These are phyloP conservation scores for Entonaema liquescens DNA, from an alignment of 495 filamentous ascomycete genomes.

Conservation along the genomic window DNA sequence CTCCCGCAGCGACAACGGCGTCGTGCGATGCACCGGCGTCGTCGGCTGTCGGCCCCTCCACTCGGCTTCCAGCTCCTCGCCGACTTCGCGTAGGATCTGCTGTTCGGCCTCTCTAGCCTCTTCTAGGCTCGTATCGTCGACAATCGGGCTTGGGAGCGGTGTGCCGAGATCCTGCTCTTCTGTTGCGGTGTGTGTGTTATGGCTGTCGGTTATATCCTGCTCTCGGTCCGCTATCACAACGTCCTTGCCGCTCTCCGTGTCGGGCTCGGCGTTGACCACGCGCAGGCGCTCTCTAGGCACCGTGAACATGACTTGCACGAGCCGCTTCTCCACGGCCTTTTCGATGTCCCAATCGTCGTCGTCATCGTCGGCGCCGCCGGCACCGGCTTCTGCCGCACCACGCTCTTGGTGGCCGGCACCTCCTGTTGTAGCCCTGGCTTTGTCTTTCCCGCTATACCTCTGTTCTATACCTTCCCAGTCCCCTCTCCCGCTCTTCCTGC, in stretches of 20 bases:
- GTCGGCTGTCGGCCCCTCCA: conserved; percentile 18
- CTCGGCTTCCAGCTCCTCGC: conserved; percentile 36
- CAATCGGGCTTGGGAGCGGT: conserved; percentile 25
- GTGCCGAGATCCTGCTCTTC: conserved; percentile 16
- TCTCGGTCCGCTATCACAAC: conserved; percentile 25
- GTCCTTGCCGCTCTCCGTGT: conserved; percentile 54
- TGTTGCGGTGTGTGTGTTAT: neutral
- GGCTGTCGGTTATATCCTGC: neutral
- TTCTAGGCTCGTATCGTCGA: conserved; percentile 27
- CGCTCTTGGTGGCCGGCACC: conserved; percentile 9
- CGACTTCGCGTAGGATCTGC: conserved; percentile 34
- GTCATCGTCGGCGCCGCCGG: conserved; percentile 66
- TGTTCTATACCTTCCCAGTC: conserved; percentile 50
- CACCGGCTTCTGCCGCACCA: conserved; percentile 35
- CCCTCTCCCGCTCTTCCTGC: conserved; percentile 54
- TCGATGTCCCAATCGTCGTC: conserved; percentile 93
- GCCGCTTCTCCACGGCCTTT: conserved; percentile 75
- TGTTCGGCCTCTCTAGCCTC: conserved; percentile 14
- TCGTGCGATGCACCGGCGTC: neutral
- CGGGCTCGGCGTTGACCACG: conserved; percentile 78
- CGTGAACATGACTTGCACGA: conserved; percentile 94
- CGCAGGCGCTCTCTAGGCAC: conserved; percentile 84
- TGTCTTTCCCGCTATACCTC: conserved; percentile 15
- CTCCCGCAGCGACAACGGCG: neutral
- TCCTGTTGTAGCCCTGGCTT: conserved; percentile 15